A percentile compares a stretch with the other conserved stretches of the same genome.
These are phyloP conservation scores for Pichia norvegensis DNA, from an alignment of 1,139 yeast species.

Conservation along the genomic window DNA sequence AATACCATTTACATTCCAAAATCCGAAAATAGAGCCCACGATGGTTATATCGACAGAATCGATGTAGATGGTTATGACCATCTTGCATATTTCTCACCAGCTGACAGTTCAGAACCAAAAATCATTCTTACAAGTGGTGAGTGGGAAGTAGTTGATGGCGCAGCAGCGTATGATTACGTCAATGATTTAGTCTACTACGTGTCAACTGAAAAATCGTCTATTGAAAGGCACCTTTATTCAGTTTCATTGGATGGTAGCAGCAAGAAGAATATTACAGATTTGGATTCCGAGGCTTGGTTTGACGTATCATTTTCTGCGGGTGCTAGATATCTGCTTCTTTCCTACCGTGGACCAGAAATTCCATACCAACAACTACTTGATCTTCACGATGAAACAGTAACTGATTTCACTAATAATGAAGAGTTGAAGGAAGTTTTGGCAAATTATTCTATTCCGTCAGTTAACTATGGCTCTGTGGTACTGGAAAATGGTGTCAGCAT, in stretches of 20 bases:
- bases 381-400: slow-evolving; percentile 30
- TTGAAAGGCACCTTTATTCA: slow-evolving; percentile 47
- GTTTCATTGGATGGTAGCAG: slow-evolving; percentile 32
- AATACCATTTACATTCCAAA: slow-evolving; percentile 65
- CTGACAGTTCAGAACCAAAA: slow-evolving; percentile 34
- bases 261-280: slow-evolving; percentile 47
- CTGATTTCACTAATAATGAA: slow-evolving; percentile 42
- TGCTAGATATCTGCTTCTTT: slow-evolving; percentile 50
- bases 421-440: slow-evolving; percentile 34
- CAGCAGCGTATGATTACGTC: slow-evolving; percentile 39
- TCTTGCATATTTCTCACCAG: slow-evolving; percentile 50
- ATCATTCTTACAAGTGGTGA: slow-evolving; percentile 38
- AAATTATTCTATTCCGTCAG: slow-evolving; percentile 42
- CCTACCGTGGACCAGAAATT: slow-evolving; percentile 56
- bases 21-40: slow-evolving; percentile 39
- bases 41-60: slow-evolving; percentile 51
- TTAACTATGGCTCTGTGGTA: slow-evolving; percentile 40
- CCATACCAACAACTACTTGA: slow-evolving; percentile 63
- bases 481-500: slow-evolving; percentile 32
- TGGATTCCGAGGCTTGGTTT: slow-evolving; percentile 56
- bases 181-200: slow-evolving; percentile 39
- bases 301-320: slow-evolving; percentile 63
- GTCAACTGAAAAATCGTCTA: slow-evolving; percentile 43
- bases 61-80: slow-evolving; percentile 48
- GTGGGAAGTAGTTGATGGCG: slow-evolving; percentile 49